Base-by-base conservation (phyloP, 306 rosid species). In the Abrus pulchellus region DNA sequence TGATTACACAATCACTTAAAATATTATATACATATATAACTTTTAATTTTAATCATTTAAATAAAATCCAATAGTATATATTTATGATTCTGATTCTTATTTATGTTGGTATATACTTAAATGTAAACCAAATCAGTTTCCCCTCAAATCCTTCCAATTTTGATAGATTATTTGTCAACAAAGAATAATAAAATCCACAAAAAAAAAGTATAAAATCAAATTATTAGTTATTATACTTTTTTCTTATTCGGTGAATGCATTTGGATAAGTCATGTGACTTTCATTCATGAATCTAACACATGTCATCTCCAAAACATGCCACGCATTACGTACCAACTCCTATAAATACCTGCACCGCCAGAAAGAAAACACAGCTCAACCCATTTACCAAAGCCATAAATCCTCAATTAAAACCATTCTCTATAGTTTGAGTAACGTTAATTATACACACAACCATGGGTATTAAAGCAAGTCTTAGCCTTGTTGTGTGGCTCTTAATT, bases 401-500 rank as follows among this genome's bases (percentile, higher is more conserved):
- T 64, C 49, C 48, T 61, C 57, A 12, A 20, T 53, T 53, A 53
- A 13, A 14, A 53, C 28, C 57, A 38, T 64, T 32, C 48, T 61
- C 29, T 14, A 14, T 55, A 1, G 2, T 49, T 20, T 20, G 20
- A 20, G 20, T 20, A 20, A 20, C 20, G 20, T 20, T 20, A 20
- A 20, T 20, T 20, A 20, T 20, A 20, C 20, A 10, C 67, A 62
- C 68, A 47, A 67, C 3, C 68, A 74, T 79, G 87, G n/a, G 72
- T 20, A 69, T 29, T 3, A 54, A 34, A 38, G 71, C 64, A 56
- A 56, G 14, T 72, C 67, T 88, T 9, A 62, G 65, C 76, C 64
- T 34, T 10, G 6, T 34, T 5, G 0, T 57, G 47, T 82, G 86
- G 28, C 84, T 85, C 13, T 34, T 78, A 55, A 77, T 82, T 61